These are phyloP conservation scores for Triangularia verruculosa DNA, from an alignment of 2,329 filamentous ascomycete genomes.

Conservation along the genomic window DNA sequence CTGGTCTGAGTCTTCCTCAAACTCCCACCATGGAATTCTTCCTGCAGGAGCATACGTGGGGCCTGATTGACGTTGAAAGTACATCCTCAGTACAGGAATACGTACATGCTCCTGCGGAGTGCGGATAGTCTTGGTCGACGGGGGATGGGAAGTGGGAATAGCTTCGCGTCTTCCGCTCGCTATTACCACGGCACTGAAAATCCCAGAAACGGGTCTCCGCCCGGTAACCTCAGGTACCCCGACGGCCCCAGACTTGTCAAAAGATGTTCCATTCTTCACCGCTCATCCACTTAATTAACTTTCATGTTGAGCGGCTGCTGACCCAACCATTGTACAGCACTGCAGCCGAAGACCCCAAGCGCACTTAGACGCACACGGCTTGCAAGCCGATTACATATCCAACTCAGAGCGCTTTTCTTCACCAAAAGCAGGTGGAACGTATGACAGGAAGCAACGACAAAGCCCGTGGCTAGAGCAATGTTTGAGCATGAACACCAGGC, in stretches of 20 bases:
- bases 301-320: constrained; percentile 16
- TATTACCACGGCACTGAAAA: neutral
- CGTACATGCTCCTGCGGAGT: neutral
- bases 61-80: neutral
- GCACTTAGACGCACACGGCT: constrained; percentile 17
- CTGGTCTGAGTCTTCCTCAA: neutral
- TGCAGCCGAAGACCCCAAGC: constrained; percentile 15
- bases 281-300: constrained; percentile 16
- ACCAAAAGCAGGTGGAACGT: neutral
- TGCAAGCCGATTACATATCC: constrained; percentile 21
- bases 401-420: neutral
- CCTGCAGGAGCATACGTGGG: constrained; percentile 11
- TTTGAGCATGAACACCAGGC: neutral
- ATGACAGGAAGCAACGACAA: neutral
- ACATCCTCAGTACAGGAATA: neutral
- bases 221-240: constrained; percentile 12
- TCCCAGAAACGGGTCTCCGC: constrained; percentile 3
- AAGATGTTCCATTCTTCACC: constrained; percentile 22
- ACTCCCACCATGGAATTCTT: constrained; percentile 2
- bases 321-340: constrained; percentile 11
- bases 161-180: constrained; percentile 19
- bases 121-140: constrained; percentile 8
- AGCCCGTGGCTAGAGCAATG: neutral
- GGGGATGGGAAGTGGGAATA: constrained; percentile 21
- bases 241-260: constrained; percentile 13